Base-by-base conservation (phyloP, 495 filamentous ascomycete species). In the Terfezia claveryi region DNA sequence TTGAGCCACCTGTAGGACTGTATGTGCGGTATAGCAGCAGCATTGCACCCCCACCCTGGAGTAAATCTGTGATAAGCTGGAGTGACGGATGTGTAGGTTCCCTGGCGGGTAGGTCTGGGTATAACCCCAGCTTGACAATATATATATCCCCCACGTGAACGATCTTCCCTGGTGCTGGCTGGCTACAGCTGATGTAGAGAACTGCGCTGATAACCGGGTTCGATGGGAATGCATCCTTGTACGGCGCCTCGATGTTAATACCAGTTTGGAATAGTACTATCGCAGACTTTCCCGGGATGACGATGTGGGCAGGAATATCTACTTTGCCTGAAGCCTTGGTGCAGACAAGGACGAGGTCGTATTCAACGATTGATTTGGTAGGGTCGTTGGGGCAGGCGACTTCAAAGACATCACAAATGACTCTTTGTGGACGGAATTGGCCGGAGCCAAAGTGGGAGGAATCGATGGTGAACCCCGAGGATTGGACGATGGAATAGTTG, bases 191-290 rank as follows among this genome's bases (percentile, higher is more conserved):
- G 51, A 74, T 75, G n/a, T 73, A 65, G 12, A 66, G 68, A 17
- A 82, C 70, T 5, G 75, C 73, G 3, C 71, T 74, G 6, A 81
- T 63, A 32, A 77, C 58, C 3, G 70, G 63, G 54, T 75, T 81
- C 0, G 56, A 16, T 0, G 77, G 76, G 58, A 76, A 80, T 0
- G 64, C 62, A 2, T 57, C 53, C 37, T 74, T 57, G 12, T 80
- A 57, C 0, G 77, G 79, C 4, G 68, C 68, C 59, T 81, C 78
- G 58, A 82, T 80, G 58, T 77, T 76, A 11, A 82, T 67, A 2
- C 78, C 79, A 57, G 81, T 82, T 61, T 82, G 79, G 36, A 77
- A 67, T 1, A 82, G 69, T 0, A 78, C 67, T 46, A 81, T 74
- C 5, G 67, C 65, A 1, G 78, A 74, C 37, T 72, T 62, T 2